A percentile compares a stretch with the other conserved stretches of the same genome.
Conservation (phyloP, 2,329 filamentous ascomycete species). For the Trichoderma oligosporum region DNA sequence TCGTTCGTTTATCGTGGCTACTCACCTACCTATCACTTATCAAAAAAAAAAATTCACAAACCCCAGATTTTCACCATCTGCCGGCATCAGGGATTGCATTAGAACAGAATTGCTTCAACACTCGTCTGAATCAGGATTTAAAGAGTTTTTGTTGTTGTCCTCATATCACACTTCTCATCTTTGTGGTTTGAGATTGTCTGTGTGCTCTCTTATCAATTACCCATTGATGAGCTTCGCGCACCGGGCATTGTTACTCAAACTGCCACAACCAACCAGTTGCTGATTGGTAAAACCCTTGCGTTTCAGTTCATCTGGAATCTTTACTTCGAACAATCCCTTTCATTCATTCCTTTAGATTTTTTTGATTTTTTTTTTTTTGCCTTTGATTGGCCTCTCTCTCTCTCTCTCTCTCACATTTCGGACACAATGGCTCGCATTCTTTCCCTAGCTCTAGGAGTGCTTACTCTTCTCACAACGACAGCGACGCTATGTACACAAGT, state of each 20-base stretch:
- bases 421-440: slow-evolving; percentile 8
- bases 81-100: slow-evolving; percentile 3
- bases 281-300: not conserved
- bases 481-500: slow-evolving; percentile 23
- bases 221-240: not conserved
- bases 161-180: not conserved
- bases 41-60: slow-evolving; percentile 8
- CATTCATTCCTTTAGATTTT: not conserved
- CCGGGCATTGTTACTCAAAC: not conserved
- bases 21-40: slow-evolving; percentile 13
- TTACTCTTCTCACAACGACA: slow-evolving; percentile 23
- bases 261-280: not conserved
- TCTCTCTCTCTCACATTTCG: not conserved
- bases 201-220: not conserved
- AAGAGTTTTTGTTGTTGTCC: too few species aligned
- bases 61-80: slow-evolving; percentile 16
- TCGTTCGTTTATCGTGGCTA: slow-evolving; percentile 1
- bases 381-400: not conserved
- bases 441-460: slow-evolving; percentile 15
- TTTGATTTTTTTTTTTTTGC: not conserved
- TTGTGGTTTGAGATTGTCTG: too few species aligned
- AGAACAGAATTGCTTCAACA: not conserved
- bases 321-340: not conserved
- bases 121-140: too few species aligned
- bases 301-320: slow-evolving; percentile 14